Base-by-base conservation (phyloP, 495 filamentous ascomycete species). In the Bombardia bombarda region DNA sequence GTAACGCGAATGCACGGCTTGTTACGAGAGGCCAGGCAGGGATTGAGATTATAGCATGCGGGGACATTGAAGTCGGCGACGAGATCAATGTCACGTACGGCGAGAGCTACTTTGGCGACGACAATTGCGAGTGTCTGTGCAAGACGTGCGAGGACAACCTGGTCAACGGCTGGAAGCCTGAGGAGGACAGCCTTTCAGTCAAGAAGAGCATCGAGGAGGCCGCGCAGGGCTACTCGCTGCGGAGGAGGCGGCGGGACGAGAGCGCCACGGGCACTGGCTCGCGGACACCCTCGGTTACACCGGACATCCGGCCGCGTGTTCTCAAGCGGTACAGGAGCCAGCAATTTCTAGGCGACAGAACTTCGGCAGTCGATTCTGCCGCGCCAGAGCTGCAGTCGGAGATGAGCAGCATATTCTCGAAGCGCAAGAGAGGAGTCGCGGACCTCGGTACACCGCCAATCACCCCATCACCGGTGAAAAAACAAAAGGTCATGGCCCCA, bases 81-180 rank as follows among this genome's bases (percentile, higher is more conserved):
- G 92, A 97, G 61, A 93, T 99, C 48, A 97, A 93, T 0, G 90
- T 97, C 1, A 86, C 78, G 3, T 99, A 99, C 57, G 86, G 90
- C 10, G 88, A 94, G 24, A 84, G 92, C 55, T 99, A 99, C 57
- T 99, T 99, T 62, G 92, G 93, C 3, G 79, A 83, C 28, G 81
- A 89, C 52, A 99, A 99, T 52, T 86, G 87, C 56, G 93, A 99
- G 58, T 99, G 92, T 61, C 70, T 99, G 2, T 99, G 92, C 60
- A 66, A 70, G 44, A 90, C 86, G 0, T 99, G 92, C 54, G 92
- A 99, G 63, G 63, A 70, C n/a, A 65, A 69, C 9, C 67, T 72
- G 42, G 68, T 74, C 21, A 95, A 93, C 62, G 93, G 92, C 7
- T 98, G 93, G 93, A 69, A 77, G 17, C 67, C 57, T 0, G 61